Base-by-base conservation (phyloP, 805 yeast species). In the Clavispora santaluciae region DNA sequence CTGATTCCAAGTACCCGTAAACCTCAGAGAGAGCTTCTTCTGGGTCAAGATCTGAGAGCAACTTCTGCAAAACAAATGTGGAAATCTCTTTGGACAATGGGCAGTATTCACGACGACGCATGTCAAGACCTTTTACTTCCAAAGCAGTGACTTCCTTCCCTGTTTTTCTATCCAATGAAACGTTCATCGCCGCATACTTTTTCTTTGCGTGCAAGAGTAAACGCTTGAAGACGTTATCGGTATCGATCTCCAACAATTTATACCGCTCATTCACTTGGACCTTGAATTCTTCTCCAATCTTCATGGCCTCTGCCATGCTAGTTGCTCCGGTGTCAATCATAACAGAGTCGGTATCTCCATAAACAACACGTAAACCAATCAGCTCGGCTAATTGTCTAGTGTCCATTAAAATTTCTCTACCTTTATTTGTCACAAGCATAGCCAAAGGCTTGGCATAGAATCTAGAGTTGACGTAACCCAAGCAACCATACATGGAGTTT, bases 401-500 rank as follows among this genome's bases (percentile, higher is more conserved):
- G 54, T 86, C 91, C 83, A 82, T 84, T 55, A 93, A 75, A 60
- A 90, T 88, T 61, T 93, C 98, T 68, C 99, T 78, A 55, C 99
- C 99, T 62, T 90, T 87, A 53, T 81, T 84, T 3, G 99, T 93
- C 43, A 89, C 95, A 55, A 93, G 71, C 90, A 87, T 87, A 5
- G 99, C 99, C 52, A 93, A 71, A 0, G 98, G 96, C 56, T 86
- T 84, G 10, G 99, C 99, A 57, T 90, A 91, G 62, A 93, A 93
- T 55, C 99, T 76, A 17, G 97, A 88, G 54, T 84, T 77, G 6
- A 84, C 85, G 61, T 82, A 90, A 51, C 99, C 99, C 54, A 93
- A 75, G 76, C 98, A 93, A 58, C 99, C 99, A 66, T 93, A 93
- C 97, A 93, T 91, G n/a, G 99, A 93, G 64, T 93, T 93, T 22